Conservation (phyloP, 495 filamentous ascomycete genomes). For the Hyaloscypha variabilis region DNA sequence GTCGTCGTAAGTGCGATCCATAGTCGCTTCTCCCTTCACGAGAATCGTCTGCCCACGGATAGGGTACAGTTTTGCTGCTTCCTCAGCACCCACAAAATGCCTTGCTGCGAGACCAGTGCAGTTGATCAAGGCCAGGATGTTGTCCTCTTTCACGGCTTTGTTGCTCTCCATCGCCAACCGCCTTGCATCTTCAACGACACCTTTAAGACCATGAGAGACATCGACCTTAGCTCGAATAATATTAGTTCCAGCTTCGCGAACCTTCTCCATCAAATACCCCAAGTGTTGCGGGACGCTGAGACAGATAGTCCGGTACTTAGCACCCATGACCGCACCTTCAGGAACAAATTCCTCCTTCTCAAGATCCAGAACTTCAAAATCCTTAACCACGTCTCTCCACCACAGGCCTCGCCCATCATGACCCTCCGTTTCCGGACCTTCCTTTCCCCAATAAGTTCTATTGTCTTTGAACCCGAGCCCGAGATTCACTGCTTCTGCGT, state of each 20-base stretch:
- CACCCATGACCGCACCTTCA: conserved; percentile 16
- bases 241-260: conserved; percentile 4
- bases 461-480: conserved; percentile 19
- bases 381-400: conserved; percentile 24
- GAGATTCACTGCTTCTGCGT: not conserved
- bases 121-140: conserved; percentile 19
- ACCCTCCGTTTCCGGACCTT: conserved; percentile 18
- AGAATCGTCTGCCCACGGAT: conserved; percentile 29
- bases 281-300: conserved; percentile 26
- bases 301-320: conserved; percentile 18
- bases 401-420: conserved; percentile 22
- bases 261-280: conserved; percentile 6
- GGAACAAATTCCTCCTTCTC: conserved; percentile 4
- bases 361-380: conserved; percentile 21
- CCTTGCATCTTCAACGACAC: conserved; percentile 18
- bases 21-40: conserved; percentile 24
- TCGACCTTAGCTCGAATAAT: conserved; percentile 17
- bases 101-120: conserved; percentile 20
- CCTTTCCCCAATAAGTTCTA: conserved; percentile 19
- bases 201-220: conserved; percentile 12
- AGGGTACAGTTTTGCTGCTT: conserved; percentile 24
- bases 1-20: conserved; percentile 8
- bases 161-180: not conserved
- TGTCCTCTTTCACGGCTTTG: not conserved
- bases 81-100: conserved; percentile 15